Conservation (phyloP, 257 asterid species). For the Jaltomata sinuosa region DNA sequence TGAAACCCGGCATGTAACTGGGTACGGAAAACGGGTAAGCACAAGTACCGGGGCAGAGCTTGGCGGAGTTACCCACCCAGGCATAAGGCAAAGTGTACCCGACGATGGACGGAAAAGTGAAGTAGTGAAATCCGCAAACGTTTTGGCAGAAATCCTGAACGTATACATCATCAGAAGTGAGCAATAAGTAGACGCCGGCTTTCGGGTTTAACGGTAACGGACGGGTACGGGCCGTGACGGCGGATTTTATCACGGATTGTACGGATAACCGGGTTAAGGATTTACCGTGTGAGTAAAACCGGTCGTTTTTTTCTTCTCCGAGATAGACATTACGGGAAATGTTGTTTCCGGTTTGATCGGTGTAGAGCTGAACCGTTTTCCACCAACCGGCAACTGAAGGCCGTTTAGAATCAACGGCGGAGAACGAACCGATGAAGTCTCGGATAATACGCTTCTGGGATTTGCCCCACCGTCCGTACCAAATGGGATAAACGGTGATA, state of each 20-base stretch:
- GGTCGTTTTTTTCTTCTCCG: constrained; percentile 64
- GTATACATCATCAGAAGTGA: constrained; percentile 67
- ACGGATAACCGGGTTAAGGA: constrained; percentile 60
- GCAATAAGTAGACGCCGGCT: constrained; percentile 62
- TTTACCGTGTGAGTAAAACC: constrained; percentile 53
- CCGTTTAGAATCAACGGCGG: constrained; percentile 32
- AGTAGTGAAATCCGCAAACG: constrained; percentile 76
- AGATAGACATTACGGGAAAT: constrained; percentile 42
- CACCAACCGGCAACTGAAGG: constrained; percentile 86
- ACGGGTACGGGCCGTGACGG: constrained; percentile 48
- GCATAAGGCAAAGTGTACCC: constrained; percentile 94
- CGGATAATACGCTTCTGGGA: constrained; percentile 81
- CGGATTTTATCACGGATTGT: constrained; percentile 61
- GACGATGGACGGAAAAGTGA: constrained; percentile 81
- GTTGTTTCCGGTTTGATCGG: constrained; percentile 72
- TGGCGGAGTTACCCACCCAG: constrained; percentile 85
- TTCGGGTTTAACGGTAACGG: constrained; percentile 69
- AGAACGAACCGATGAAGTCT: constrained; percentile 67
- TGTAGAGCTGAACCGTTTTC: constrained; percentile 64
- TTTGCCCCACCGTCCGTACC: constrained; percentile 75
- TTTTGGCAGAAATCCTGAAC: constrained; percentile 67
- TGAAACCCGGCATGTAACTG: constrained; percentile 46
- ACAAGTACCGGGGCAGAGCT: constrained; percentile 62
- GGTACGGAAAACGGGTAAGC: constrained; percentile 90
- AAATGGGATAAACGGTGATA: constrained; percentile 72